phyloP scores from a whole-genome alignment of 192 early-diverging fungal genomes.

The Blastocladiella britannica region DNA sequence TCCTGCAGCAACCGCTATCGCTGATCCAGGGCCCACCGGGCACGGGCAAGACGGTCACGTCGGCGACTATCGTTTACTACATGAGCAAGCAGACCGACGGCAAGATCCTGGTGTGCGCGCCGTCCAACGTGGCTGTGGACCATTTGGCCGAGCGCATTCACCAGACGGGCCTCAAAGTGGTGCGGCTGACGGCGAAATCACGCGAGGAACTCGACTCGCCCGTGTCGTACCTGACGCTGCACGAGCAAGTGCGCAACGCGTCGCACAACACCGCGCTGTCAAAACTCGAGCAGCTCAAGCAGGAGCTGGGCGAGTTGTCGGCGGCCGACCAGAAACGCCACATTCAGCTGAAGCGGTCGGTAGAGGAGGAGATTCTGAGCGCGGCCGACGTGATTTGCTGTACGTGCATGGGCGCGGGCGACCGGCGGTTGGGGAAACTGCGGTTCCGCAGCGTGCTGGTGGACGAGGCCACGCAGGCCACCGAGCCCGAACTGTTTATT shows the following conservation, averaged over 20 bases:
- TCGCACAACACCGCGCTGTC: conserved; percentile 86
- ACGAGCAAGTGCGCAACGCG: conserved; percentile 90
- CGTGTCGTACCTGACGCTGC: conserved; percentile 80
- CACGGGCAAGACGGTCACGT: conserved; percentile 97
- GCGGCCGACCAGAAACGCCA: conserved; percentile 69
- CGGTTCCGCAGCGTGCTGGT: conserved; percentile 86
- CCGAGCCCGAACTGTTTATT: conserved; percentile 95
- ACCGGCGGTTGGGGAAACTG: conserved; percentile 69
- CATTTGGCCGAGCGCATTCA: conserved; percentile 96
- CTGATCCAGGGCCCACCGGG: conserved; percentile 93
- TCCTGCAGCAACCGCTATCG: conserved; percentile 75
- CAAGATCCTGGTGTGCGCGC: conserved; percentile 92
- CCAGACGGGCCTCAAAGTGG: conserved; percentile 78
- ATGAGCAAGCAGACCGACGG: conserved; percentile 69
- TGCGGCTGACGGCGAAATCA: conserved; percentile 78
- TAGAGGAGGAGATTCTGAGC: conserved; percentile 77
- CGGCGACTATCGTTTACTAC: conserved; percentile 94
- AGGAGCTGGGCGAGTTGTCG: conserved; percentile 78
- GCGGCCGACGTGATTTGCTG: conserved; percentile 94
- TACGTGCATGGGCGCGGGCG: conserved; percentile 93
- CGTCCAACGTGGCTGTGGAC: conserved; percentile 98
- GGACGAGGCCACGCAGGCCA: conserved; percentile 93
- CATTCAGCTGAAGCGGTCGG: conserved; percentile 54
- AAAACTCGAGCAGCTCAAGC: conserved; percentile 70
- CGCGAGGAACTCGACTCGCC: conserved; percentile 87